phyloP scores from a whole-genome alignment of 1,139 yeast species.

The Yamadazyma dushanensis region DNA sequence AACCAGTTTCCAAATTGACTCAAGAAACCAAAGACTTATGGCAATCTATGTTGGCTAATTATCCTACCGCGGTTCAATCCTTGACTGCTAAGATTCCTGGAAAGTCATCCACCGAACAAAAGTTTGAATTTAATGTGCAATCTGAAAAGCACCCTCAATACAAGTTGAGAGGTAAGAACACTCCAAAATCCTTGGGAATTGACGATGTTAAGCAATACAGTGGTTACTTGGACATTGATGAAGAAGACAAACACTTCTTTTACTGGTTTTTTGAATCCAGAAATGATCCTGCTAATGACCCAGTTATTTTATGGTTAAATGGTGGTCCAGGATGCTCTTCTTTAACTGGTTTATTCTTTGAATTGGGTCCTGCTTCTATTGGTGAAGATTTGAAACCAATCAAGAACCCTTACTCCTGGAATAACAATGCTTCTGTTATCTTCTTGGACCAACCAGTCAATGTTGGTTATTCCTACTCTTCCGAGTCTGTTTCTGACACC shows the following conservation, averaged over 20 bases:
- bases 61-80: conserved; percentile 51
- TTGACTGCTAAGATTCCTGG: conserved; percentile 56
- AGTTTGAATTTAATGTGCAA: conserved; percentile 59
- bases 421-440: conserved; percentile 44
- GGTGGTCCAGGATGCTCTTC: conserved; percentile 52
- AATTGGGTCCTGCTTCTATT: conserved; percentile 44
- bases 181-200: conserved; percentile 64
- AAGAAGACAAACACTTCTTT: conserved; percentile 73
- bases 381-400: conserved; percentile 36
- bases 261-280: conserved; percentile 48
- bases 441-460: conserved; percentile 50
- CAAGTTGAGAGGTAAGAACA: conserved; percentile 59
- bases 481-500: conserved; percentile 62
- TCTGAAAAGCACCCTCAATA: conserved; percentile 51
- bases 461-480: conserved; percentile 81
- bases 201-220: conserved; percentile 81
- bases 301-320: conserved; percentile 46
- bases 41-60: conserved; percentile 59
- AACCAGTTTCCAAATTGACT: conserved; percentile 48
- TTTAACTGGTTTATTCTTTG: conserved; percentile 44
- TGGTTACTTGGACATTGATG: conserved; percentile 84
- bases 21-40: conserved; percentile 52
- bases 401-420: conserved; percentile 44
- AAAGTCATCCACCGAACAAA: conserved; percentile 35
- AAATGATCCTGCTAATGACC: conserved; percentile 46